Evolutionary conservation across 345 rosid species (phyloP).

Genomic region (Firmiana major): DNA sequence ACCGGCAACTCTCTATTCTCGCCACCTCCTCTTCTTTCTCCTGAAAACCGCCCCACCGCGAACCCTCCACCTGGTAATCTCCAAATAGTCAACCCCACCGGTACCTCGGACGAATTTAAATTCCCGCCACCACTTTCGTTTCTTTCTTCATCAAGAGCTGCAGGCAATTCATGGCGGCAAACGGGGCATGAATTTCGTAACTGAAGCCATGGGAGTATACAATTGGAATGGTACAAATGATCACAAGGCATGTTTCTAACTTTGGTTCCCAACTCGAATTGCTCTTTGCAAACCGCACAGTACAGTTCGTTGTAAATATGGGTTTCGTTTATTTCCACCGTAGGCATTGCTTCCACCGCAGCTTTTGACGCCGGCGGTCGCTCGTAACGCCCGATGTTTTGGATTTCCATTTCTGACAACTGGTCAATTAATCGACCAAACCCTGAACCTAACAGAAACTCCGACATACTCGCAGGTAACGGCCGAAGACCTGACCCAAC

Average conservation of each 20-base stretch:
- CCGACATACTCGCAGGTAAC: conserved; percentile 74
- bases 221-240: conserved; percentile 83
- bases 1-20: conserved; percentile 68
- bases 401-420: conserved; percentile 73
- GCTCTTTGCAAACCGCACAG: conserved; percentile 92
- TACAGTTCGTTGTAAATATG: conserved; percentile 51
- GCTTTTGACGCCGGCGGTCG: conserved; percentile 86
- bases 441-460: conserved; percentile 83
- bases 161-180: conserved; percentile 84
- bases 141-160: conserved; percentile 19
- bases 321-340: conserved; percentile 38
- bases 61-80: conserved; percentile 73
- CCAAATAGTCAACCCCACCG: conserved; percentile 90
- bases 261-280: conserved; percentile 53
- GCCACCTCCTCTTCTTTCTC: conserved; percentile 72
- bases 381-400: conserved; percentile 45
- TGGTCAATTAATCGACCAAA: conserved; percentile 78
- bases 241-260: conserved; percentile 96
- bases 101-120: conserved; percentile 21
- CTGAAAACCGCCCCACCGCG: conserved; percentile 85
- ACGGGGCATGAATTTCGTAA: conserved; percentile 87
- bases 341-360: conserved; percentile 79
- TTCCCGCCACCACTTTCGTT: neutral
- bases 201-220: conserved; percentile 91
- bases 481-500: conserved; percentile 76